Percentiles rank a stretch among this genome's conserved stretches.
Conservation (phyloP, 495 filamentous ascomycete genomes). For the Trichodelitschia bisporula region DNA sequence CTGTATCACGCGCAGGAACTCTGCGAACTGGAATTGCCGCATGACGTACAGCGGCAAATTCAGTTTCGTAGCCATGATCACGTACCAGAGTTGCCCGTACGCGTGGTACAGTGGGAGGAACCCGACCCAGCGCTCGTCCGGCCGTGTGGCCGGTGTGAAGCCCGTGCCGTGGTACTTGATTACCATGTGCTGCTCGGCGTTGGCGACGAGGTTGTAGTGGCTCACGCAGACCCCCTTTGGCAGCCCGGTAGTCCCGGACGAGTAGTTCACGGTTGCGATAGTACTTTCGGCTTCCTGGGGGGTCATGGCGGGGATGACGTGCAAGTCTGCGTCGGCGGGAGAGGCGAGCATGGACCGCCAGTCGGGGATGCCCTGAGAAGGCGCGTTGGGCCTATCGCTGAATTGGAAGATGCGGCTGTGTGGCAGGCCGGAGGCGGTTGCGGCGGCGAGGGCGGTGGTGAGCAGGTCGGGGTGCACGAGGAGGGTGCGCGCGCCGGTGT, state of each 20-base stretch:
- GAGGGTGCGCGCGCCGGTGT: constrained; percentile 17
- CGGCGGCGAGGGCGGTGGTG: constrained; percentile 17
- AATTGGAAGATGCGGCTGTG: constrained; percentile 26
- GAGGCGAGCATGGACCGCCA: constrained; percentile 25
- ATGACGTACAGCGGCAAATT: constrained; percentile 15
- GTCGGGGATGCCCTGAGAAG: constrained; percentile 17
- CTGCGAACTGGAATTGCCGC: constrained; percentile 13
- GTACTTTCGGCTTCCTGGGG: constrained; percentile 13
- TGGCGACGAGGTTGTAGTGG: constrained; percentile 18
- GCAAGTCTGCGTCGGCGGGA: constrained; percentile 20
- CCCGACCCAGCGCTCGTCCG: constrained; percentile 18
- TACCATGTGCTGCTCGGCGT: constrained; percentile 16
- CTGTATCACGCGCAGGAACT: constrained; percentile 12
- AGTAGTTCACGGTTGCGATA: constrained; percentile 23
- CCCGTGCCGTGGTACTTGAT: no score
- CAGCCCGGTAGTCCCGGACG: constrained; percentile 21
- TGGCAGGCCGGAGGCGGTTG: constrained; percentile 16
- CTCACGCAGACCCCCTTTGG: constrained; percentile 19
- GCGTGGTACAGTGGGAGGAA: constrained; percentile 21
- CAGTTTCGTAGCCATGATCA: constrained; percentile 11
- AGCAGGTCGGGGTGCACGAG: constrained; percentile 17
- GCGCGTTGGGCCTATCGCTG: constrained; percentile 14
- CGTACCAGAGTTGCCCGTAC: constrained; percentile 23
- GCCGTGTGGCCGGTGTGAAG: no score
- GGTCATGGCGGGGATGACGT: constrained; percentile 20